These are phyloP conservation scores for Paraphaeosphaeria minitans DNA, from an alignment of 2,329 filamentous ascomycete species.

Conservation along the genomic window DNA sequence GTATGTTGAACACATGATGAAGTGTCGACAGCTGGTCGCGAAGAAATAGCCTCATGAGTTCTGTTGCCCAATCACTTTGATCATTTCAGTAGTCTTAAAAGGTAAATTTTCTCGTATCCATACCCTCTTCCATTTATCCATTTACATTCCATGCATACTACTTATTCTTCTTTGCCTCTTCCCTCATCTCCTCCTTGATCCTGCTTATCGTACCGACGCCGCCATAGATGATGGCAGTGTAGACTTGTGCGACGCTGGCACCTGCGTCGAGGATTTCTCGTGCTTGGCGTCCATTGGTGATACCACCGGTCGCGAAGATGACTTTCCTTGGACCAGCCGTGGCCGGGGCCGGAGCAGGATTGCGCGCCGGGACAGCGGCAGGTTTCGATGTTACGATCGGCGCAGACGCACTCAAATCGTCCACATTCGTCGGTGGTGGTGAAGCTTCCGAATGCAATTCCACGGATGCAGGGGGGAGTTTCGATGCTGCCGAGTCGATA, in stretches of 20 bases:
- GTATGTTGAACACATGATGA: background rate
- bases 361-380: slow-evolving; percentile 14
- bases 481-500: slow-evolving; percentile 8
- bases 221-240: slow-evolving; percentile 75
- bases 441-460: slow-evolving; percentile 25
- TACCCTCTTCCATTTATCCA: background rate
- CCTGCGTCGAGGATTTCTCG: slow-evolving; percentile 82
- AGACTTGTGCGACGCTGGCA: slow-evolving; percentile 88
- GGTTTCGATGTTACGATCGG: slow-evolving; percentile 29
- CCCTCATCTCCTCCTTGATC: slow-evolving; percentile 58
- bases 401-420: slow-evolving; percentile 37
- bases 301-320: slow-evolving; percentile 92
- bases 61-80: no score
- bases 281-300: slow-evolving; percentile 86
- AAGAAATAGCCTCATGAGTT: background rate
- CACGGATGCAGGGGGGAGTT: slow-evolving; percentile 20
- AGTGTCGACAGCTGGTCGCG: background rate
- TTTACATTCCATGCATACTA: background rate
- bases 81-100: background rate
- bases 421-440: slow-evolving; percentile 30
- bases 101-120: background rate
- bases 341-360: slow-evolving; percentile 30
- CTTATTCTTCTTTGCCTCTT: slow-evolving; percentile 37
- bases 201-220: slow-evolving; percentile 64
- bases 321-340: slow-evolving; percentile 63